Conservation (phyloP, 805 yeast species). For the Candida incommunis region DNA sequence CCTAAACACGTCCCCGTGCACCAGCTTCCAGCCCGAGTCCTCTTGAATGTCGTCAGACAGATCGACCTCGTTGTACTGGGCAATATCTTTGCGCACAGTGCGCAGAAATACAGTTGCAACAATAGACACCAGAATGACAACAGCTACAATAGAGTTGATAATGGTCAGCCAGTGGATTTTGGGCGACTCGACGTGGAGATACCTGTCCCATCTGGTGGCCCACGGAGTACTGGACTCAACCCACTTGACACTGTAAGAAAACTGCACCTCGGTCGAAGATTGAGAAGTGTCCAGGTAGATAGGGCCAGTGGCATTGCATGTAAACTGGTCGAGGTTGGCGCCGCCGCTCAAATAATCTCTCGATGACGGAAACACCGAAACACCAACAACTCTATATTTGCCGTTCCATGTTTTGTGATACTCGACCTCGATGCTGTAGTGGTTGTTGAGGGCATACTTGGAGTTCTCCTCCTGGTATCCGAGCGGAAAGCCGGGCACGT, state of each 20-base stretch:
- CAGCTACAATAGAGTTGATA: slow-evolving; percentile 72
- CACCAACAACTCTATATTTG: slow-evolving; percentile 82
- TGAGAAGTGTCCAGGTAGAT: slow-evolving; percentile 3
- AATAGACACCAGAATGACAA: slow-evolving; percentile 57
- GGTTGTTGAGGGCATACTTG: slow-evolving; percentile 41
- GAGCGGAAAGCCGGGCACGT: slow-evolving; percentile 69
- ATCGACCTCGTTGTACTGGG: slow-evolving; percentile 78
- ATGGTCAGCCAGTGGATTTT: slow-evolving; percentile 93
- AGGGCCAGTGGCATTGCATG: slow-evolving; percentile 16
- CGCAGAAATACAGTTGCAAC: slow-evolving; percentile 67
- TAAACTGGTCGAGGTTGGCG: slow-evolving; percentile 14
- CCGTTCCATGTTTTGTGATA: slow-evolving; percentile 63
- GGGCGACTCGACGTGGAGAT: slow-evolving; percentile 81
- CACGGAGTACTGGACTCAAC: slow-evolving; percentile 58
- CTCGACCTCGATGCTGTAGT: slow-evolving; percentile 64
- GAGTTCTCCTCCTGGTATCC: slow-evolving; percentile 48
- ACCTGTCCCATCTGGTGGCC: slow-evolving; percentile 99
- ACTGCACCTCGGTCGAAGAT: slow-evolving; percentile 33
- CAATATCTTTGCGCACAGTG: slow-evolving; percentile 73
- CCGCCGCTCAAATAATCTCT: slow-evolving; percentile 25
- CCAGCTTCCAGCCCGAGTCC: slow-evolving; percentile 94
- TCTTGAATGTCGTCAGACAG: slow-evolving; percentile 72
- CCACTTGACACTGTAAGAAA: slow-evolving; percentile 76
- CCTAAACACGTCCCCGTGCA: slow-evolving; percentile 91
- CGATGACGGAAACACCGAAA: slow-evolving; percentile 60